Evolutionary conservation across 805 yeast species (phyloP), one percentile per base, ranked within the genome.

Genomic region (Lachancea cidri): DNA sequence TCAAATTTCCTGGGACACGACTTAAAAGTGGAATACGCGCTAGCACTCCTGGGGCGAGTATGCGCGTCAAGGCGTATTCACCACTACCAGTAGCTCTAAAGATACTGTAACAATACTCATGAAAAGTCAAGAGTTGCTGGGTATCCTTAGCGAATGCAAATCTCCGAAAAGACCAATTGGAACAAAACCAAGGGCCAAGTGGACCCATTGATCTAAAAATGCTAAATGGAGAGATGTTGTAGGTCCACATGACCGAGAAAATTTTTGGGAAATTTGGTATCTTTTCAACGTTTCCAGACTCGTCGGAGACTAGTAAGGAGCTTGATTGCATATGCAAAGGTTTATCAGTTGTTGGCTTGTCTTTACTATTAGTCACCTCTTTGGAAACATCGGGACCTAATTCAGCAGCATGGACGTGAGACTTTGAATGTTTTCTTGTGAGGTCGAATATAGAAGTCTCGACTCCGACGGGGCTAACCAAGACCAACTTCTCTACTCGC

Each of bases 51-150:
- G 96, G 95, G 0, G 86, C 89, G 17, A 91, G 66, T 15, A 88
- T 68, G 55, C 83, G 84, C 50, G 86, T 84, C 49, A 93, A 68
- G 70, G 91, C 81, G 59, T 91, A 91, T 64, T 91, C 98, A 5
- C 98, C 98, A 0, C 94, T 85, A 0, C 98, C 98, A 3, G 72
- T 76, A 5, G 86, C 82, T 49, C 81, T 85, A 70, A 93, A 93
- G 9, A 89, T 86, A 3, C 81, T 76, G 62, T 91, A 89, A 0
- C 91, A 70, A 59, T 93, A 93, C 49, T 71, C 70, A 56, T 93
- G 98, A 22, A 41, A 41, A n/a, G 33, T 35, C 49, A 91, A 66
- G 4, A 76, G 67, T 17, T 63, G 60, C 42, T 58, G 52, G 17
- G 53, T 55, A 17, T 33, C 19, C 8, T 36, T 25, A 13, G 44